These are phyloP conservation scores for Wickerhamomyces mucosus DNA, from an alignment of 805 yeast species.

Conservation along the genomic window DNA sequence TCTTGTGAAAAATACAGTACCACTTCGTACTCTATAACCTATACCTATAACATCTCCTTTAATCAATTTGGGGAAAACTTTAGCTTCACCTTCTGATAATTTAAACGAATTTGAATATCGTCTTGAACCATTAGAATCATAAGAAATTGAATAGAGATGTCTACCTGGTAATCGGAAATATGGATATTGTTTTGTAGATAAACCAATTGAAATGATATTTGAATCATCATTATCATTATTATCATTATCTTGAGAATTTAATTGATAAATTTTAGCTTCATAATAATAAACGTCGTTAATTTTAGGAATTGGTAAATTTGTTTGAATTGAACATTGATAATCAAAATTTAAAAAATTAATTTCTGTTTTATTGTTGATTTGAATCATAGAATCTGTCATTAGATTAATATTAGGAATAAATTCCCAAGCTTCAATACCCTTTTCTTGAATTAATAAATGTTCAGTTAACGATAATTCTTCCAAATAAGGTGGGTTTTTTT, in stretches of 20 bases:
- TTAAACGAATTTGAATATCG: conserved; percentile 53
- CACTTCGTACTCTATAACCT: conserved; percentile 74
- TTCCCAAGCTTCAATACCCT: conserved; percentile 80
- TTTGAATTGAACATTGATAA: conserved; percentile 31
- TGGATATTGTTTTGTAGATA: conserved; percentile 68
- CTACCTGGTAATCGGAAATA: conserved; percentile 69
- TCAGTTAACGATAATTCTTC: conserved; percentile 21
- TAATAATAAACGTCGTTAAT: conserved; percentile 58
- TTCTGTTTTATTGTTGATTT: conserved; percentile 38
- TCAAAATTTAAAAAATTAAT: conserved; percentile 21
- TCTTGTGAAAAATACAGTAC: conserved; percentile 85
- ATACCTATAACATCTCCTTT: conserved; percentile 93
- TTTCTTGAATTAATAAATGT: conserved; percentile 51
- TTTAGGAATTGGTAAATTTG: conserved; percentile 35
- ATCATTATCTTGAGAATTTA: conserved; percentile 21
- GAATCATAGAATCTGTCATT: conserved; percentile 38
- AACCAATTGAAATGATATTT: conserved; percentile 55
- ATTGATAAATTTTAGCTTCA: conserved; percentile 49
- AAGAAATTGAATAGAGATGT: conserved; percentile 57
- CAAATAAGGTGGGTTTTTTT: conserved; percentile 13
- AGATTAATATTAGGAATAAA: conserved; percentile 38
- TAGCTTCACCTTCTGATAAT: conserved; percentile 19
- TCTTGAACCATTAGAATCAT: conserved; percentile 65
- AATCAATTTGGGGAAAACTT: conserved; percentile 33
- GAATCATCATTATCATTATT: too few species aligned